Conservation (phyloP, 2,329 filamentous ascomycete species). For the Aspergillus uvarum region DNA sequence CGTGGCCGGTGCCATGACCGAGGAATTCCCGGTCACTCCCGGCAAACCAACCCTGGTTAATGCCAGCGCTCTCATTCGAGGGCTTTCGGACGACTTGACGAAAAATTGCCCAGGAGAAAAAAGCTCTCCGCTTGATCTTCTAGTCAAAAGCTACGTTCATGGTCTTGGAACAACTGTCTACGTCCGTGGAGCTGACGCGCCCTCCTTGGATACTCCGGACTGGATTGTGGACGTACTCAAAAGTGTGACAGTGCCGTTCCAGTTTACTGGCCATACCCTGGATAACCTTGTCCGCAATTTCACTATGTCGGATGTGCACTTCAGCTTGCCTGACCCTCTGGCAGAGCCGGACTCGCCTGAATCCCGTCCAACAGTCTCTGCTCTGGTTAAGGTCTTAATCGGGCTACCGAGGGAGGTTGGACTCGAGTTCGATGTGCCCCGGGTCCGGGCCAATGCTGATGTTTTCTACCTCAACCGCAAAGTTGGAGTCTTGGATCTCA, state of each 20-base stretch:
- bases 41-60: constrained; percentile 66
- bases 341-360: constrained; percentile 73
- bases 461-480: constrained; percentile 76
- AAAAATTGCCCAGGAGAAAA: constrained; percentile 71
- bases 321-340: constrained; percentile 76
- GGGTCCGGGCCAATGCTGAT: constrained; percentile 73
- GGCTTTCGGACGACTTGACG: constrained; percentile 72
- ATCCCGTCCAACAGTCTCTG: constrained; percentile 75
- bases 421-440: constrained; percentile 74
- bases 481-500: constrained; percentile 76
- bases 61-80: constrained; percentile 68
- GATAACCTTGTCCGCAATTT: constrained; percentile 86
- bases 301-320: constrained; percentile 79
- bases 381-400: constrained; percentile 76
- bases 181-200: constrained; percentile 72
- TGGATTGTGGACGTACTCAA: constrained; percentile 82
- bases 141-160: constrained; percentile 78
- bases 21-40: constrained; percentile 65
- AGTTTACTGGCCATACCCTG: constrained; percentile 77
- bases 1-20: constrained; percentile 73
- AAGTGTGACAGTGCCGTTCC: constrained; percentile 78
- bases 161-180: constrained; percentile 77
- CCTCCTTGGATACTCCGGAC: constrained; percentile 66
- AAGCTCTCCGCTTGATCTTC: constrained; percentile 78
- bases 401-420: constrained; percentile 82